Evolutionary conservation across 2,329 filamentous ascomycete genomes (phyloP), one percentile per base, ranked within the genome.

Genomic region (Alternaria panax): DNA sequence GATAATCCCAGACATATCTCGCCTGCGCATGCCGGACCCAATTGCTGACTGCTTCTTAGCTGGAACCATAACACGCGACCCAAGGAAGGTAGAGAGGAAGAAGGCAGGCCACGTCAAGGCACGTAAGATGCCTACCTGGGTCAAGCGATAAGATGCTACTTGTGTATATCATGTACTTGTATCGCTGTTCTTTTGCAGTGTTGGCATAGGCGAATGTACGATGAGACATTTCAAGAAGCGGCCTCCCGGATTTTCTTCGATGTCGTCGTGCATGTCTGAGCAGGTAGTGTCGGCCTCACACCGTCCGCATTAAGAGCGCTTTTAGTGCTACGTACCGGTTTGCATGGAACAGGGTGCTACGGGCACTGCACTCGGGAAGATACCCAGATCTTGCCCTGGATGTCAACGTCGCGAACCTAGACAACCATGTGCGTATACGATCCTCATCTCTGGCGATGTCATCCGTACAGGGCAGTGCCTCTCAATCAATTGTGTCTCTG

Each of bases 91-190:
- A 69, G 95, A 99, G 83, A 94, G 95, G 79, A 99, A 99, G 89
- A 98, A 99, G 87, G 88, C 92, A 57, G 96, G 95, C 70, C 92
- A 92, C 75, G 81, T 96, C 82, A 99, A 99, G 86, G 94, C 95
- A 59, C 91, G 95, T 81, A 99, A 99, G 88, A 96, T 91, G 88
- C 94, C 94, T 61, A 87, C 95, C 72, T 99, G 96, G 95, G 93
- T 98, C 85, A 98, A 97, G 88, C 84, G 87, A 78, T 89, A 67
- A 76, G 61, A 62, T 55, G 18, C 54, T 47, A 51, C 34, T 46
- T 51, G 68, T 79, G 64, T 68, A 59, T 72, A 72, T 63, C 68
- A 57, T 70, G 62, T 65, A 54, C 54, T 64, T 62, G 51, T 64
- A 65, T 61, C 57, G 51, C 43, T 38, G 16, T 48, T 27, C 28